Percentiles rank a stretch among this genome's conserved stretches.
These are phyloP conservation scores for Rhodocollybia butyracea DNA, from an alignment of 768 basidiomycete genomes.

Conservation along the genomic window DNA sequence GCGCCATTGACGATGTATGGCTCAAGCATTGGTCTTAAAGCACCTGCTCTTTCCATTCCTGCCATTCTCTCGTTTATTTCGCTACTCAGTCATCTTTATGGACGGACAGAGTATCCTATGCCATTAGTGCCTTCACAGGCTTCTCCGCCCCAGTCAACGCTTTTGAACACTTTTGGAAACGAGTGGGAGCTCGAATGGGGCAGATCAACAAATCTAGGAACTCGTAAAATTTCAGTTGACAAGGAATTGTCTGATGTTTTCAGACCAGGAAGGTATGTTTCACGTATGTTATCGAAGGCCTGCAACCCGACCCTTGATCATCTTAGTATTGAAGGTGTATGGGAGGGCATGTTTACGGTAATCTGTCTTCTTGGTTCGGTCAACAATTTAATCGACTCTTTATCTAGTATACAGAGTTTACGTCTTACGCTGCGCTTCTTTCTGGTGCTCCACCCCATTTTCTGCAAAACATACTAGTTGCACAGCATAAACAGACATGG, in stretches of 20 bases:
- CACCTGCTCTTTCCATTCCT: slow-evolving; percentile 64
- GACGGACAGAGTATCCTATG: slow-evolving; percentile 25
- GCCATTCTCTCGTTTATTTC: slow-evolving; percentile 72
- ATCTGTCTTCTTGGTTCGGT: slow-evolving; percentile 14
- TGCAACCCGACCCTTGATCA: slow-evolving; percentile 1
- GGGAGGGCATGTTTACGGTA: slow-evolving; percentile 80
- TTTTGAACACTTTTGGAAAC: slow-evolving; percentile 28
- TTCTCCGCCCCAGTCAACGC: background rate
- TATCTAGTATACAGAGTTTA: slow-evolving; percentile 76
- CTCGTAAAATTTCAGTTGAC: slow-evolving; percentile 12
- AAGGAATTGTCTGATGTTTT: slow-evolving; percentile 44
- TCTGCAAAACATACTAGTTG: slow-evolving; percentile 73
- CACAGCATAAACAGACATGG: slow-evolving; percentile 89
- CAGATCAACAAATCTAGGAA: slow-evolving; percentile 41
- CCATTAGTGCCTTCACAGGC: slow-evolving; percentile 30
- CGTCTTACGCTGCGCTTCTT: slow-evolving; percentile 76
- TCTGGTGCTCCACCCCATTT: slow-evolving; percentile 60
- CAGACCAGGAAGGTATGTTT: slow-evolving; percentile 50
- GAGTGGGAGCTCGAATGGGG: slow-evolving; percentile 77
- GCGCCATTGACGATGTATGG: slow-evolving; percentile 36
- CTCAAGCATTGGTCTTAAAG: slow-evolving; percentile 43
- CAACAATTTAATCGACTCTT: background rate
- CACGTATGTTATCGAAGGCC: background rate
- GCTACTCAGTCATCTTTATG: slow-evolving; percentile 38
- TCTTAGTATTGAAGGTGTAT: slow-evolving; percentile 64